Conservation (phyloP, 2,329 filamentous ascomycete genomes). For the Penicillium sp. region DNA sequence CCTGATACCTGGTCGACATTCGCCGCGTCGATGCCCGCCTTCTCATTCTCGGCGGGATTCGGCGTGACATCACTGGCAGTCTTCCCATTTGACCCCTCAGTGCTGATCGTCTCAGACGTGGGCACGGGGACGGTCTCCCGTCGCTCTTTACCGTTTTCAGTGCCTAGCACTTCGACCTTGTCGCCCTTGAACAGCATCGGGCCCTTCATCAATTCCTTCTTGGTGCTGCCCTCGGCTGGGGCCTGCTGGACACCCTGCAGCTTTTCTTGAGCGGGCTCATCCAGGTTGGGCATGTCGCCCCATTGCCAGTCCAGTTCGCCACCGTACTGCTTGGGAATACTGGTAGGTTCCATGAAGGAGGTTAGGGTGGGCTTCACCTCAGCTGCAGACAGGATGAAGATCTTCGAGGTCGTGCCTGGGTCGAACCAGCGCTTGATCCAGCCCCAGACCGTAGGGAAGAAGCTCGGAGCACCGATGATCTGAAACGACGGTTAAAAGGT, state of each 20-base stretch:
- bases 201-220: conserved; percentile 31
- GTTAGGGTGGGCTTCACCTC: conserved; percentile 74
- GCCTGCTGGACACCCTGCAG: conserved; percentile 30
- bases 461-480: conserved; percentile 83
- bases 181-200: conserved; percentile 35
- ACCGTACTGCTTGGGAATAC: conserved; percentile 86
- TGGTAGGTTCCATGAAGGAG: conserved; percentile 71
- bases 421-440: conserved; percentile 97
- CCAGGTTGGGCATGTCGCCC: conserved; percentile 69
- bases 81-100: background rate
- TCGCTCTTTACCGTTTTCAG: conserved; percentile 32
- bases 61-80: background rate
- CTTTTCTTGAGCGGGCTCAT: conserved; percentile 44
- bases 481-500: conserved; percentile 23
- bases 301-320: conserved; percentile 79
- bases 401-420: conserved; percentile 90
- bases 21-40: conserved; percentile 9
- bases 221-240: conserved; percentile 22
- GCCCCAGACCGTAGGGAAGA: conserved; percentile 86
- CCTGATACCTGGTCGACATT: conserved; percentile 4
- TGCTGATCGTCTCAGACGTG: background rate
- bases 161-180: conserved; percentile 31
- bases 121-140: conserved; percentile 26
- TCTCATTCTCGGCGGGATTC: conserved; percentile 4
- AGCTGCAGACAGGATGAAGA: conserved; percentile 72